A percentile compares a stretch with the other conserved stretches of the same genome.
Conservation (phyloP, 2,329 filamentous ascomycete species). For the Cladosporium phlei region DNA sequence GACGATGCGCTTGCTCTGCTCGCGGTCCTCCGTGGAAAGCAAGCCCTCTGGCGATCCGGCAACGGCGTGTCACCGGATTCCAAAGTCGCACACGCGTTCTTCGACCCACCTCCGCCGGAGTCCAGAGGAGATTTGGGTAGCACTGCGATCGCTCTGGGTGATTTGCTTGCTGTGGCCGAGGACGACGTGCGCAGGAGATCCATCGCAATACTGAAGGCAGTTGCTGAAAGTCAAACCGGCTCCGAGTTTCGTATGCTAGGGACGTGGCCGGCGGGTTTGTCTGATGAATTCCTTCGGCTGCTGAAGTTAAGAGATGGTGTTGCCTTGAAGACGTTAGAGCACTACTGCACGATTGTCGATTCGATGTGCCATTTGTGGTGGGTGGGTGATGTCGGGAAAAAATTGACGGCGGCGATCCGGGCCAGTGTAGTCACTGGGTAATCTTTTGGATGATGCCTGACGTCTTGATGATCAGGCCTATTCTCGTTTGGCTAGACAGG, state of each 20-base stretch:
- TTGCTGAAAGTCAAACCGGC: not conserved
- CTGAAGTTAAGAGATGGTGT: not conserved
- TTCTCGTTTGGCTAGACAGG: too few species aligned
- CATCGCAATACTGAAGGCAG: not conserved
- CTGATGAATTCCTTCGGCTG: constrained; percentile 2
- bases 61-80: not conserved
- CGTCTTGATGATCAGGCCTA: too few species aligned
- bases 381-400: constrained; percentile 3
- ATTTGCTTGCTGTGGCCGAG: not conserved
- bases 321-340: constrained; percentile 1
- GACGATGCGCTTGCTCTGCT: not conserved
- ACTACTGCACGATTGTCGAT: constrained; percentile 8
- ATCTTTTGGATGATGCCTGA: too few species aligned
- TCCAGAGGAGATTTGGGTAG: not conserved
- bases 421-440: not conserved
- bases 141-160: not conserved
- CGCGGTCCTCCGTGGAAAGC: constrained; percentile 2
- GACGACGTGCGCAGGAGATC: not conserved
- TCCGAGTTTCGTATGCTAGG: constrained; percentile 7
- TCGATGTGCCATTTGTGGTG: constrained; percentile 7
- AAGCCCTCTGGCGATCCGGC: constrained; percentile 8
- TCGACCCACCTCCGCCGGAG: constrained; percentile 4
- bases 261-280: constrained; percentile 2
- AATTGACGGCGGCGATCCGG: constrained; percentile 1
- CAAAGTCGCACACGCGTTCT: constrained; percentile 1